phyloP scores from a whole-genome alignment of 106 monocot genomes.

The Platanthera guangdongensis region DNA sequence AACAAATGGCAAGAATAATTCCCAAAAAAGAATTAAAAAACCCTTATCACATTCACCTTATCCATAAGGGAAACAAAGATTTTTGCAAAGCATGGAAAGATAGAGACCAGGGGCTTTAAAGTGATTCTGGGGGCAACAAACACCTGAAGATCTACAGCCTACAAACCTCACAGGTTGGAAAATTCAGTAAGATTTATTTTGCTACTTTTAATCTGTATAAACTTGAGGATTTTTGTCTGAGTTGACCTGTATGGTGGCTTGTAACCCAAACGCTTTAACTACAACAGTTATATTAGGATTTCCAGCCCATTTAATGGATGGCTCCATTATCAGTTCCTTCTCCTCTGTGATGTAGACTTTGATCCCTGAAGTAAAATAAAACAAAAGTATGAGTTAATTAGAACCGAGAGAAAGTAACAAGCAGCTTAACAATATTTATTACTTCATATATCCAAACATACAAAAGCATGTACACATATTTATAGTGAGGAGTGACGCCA shows the following conservation, averaged over 20 bases:
- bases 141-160: conserved; percentile 49
- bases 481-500: too few species aligned
- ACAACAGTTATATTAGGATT: conserved; percentile 43
- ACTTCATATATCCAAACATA: too few species aligned
- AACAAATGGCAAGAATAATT: too few species aligned
- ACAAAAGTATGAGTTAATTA: not conserved
- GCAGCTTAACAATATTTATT: too few species aligned
- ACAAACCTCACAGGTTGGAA: conserved; percentile 5
- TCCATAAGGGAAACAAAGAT: conserved; percentile 56
- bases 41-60: conserved; percentile 21
- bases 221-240: not conserved
- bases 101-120: conserved; percentile 44
- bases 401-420: too few species aligned
- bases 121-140: conserved; percentile 49
- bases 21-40: not conserved
- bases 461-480: too few species aligned
- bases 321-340: conserved; percentile 50
- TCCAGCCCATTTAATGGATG: conserved; percentile 51
- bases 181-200: not conserved
- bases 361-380: conserved; percentile 17
- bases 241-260: conserved; percentile 33
- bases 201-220: too few species aligned
- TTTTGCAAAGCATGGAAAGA: conserved; percentile 52
- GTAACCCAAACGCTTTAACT: conserved; percentile 38
- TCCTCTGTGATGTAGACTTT: conserved; percentile 35